Evolutionary conservation across 2,329 filamentous ascomycete species (phyloP), one percentile per base, ranked within the genome.

Genomic region (Didymella glomerata): DNA sequence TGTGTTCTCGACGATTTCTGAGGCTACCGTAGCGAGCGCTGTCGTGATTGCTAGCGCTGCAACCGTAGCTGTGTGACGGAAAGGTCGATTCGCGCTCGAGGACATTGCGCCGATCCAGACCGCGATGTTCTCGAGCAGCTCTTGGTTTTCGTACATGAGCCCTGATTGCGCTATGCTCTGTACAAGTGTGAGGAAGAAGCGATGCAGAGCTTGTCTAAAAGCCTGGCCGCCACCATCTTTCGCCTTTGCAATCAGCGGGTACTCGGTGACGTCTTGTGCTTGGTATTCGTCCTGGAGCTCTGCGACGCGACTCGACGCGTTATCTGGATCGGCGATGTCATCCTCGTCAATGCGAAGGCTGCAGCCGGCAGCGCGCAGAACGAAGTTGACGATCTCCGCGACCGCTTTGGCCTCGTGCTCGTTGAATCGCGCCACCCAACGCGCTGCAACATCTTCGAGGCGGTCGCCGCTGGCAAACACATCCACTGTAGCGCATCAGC

Each of bases 91-190:
- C 4, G 88, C 85, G 0, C 93, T 93, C 4, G 92, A 95, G 2
- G 94, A 95, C 90, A 99, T 92, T 59, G 91, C 90, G 38, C 89
- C 89, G 60, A 97, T 84, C 95, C 95, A 99, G 57, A 91, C 85
- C 67, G 93, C 88, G 47, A 98, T 85, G 72, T 96, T 97, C 74
- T 97, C 93, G 71, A 96, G 87, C 49, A 99, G 82, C 28, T 89
- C 85, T 34, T 80, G 78, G 62, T 96, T 90, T 44, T 85, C 87
- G 79, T 96, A 96, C 49, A 99, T 80, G 20, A 91, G 80, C 24
- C 90, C 90, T n/a, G 90, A 90, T 67, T 92, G 88, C 70, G 96
- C 92, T 49, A 97, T 84, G 6, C 92, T 86, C 65, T 86, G 85
- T 65, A 97, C 85, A 22, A 98, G 81, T 0, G 89, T 84, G 61